Conservation (phyloP, 2,329 filamentous ascomycete genomes). For the Neospermospora avenae region DNA sequence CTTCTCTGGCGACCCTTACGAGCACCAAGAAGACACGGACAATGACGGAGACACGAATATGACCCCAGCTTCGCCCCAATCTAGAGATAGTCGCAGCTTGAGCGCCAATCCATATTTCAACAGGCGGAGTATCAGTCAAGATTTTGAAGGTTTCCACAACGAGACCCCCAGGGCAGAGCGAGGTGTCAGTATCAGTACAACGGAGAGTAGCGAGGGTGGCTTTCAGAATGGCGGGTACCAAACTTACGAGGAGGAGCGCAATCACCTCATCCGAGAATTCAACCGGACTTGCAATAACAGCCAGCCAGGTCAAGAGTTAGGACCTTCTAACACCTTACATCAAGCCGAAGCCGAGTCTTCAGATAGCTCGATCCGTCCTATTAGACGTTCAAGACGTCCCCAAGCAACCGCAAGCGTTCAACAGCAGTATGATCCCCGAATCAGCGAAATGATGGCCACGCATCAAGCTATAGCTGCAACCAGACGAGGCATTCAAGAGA, state of each 20-base stretch:
- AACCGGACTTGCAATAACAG: neutral
- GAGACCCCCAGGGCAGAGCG: conserved; percentile 8
- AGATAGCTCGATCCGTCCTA: conserved; percentile 28
- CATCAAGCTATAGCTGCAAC: conserved; percentile 24
- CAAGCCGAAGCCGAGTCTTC: conserved; percentile 29
- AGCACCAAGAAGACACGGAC: conserved; percentile 26
- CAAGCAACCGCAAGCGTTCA: conserved; percentile 18
- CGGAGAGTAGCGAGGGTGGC: conserved; percentile 8
- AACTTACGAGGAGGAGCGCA: neutral
- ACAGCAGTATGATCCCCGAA: conserved; percentile 32
- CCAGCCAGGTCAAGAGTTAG: conserved; percentile 19
- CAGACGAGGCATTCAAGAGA: conserved; percentile 16
- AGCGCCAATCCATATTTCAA: conserved; percentile 13
- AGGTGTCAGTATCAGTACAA: conserved; percentile 4
- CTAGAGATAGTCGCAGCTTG: conserved; percentile 16
- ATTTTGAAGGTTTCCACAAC: neutral
- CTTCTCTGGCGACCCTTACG: conserved; percentile 7
- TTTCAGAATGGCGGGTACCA: neutral
- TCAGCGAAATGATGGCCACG: conserved; percentile 34
- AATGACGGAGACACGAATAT: conserved; percentile 37
- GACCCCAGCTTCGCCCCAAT: conserved; percentile 28
- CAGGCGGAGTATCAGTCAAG: conserved; percentile 6
- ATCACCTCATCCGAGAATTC: neutral
- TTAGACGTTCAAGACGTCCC: conserved; percentile 21
- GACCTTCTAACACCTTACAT: conserved; percentile 27